phyloP scores from a whole-genome alignment of 805 yeast species.

The Pichia deserticola region DNA sequence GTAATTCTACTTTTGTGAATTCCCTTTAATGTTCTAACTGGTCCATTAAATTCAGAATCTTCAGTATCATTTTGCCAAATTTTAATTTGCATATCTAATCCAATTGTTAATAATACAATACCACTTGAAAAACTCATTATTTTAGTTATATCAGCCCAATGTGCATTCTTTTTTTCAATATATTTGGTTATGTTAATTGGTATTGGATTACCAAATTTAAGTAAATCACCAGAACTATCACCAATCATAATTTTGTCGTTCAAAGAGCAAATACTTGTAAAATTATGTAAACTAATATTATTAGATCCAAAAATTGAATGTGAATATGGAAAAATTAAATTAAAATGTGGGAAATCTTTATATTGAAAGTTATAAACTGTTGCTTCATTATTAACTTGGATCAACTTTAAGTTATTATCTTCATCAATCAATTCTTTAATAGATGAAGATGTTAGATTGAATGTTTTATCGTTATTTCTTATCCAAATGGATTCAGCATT shows the following conservation, averaged over 20 bases:
- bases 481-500: constrained; percentile 4
- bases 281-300: not conserved
- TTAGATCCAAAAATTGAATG: constrained; percentile 20
- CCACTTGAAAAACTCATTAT: constrained; percentile 56
- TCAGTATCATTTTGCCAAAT: constrained; percentile 49
- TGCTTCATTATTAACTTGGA: not conserved
- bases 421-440: not conserved
- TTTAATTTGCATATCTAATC: constrained; percentile 50
- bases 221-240: not conserved
- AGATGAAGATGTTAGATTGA: not conserved
- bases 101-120: constrained; percentile 50
- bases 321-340: not conserved
- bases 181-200: not conserved
- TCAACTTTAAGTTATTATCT: not conserved
- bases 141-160: constrained; percentile 38
- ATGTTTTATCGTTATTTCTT: not conserved
- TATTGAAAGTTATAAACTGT: not conserved
- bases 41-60: constrained; percentile 20
- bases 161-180: constrained; percentile 21
- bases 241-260: constrained; percentile 1
- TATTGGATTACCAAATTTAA: constrained; percentile 2
- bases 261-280: not conserved
- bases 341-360: not conserved
- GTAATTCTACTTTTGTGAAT: constrained; percentile 46
- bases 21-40: constrained; percentile 39